phyloP scores from a whole-genome alignment of 2,329 filamentous ascomycete species.

The Hypomyces perniciosus region DNA sequence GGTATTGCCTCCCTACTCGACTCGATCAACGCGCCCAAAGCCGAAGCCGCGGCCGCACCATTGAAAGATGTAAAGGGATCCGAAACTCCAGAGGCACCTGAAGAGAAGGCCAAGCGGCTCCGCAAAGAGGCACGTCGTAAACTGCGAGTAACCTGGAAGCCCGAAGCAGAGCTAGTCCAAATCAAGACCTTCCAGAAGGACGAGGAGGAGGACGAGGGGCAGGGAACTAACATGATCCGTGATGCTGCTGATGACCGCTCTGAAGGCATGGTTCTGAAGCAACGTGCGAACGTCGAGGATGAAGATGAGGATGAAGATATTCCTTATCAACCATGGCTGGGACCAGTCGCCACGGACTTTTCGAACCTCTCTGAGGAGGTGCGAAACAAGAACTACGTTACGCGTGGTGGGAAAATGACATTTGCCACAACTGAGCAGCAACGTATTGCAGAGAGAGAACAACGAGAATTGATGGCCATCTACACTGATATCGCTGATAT shows the following conservation, averaged over 20 bases:
- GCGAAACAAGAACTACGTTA: constrained; percentile 44
- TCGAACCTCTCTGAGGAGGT: constrained; percentile 39
- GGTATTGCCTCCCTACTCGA: constrained; percentile 51
- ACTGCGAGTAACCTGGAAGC: constrained; percentile 65
- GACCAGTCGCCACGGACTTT: constrained; percentile 43
- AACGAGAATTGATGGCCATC: constrained; percentile 54
- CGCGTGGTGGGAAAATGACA: constrained; percentile 45
- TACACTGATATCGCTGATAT: constrained; percentile 51
- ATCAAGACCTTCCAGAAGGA: constrained; percentile 67
- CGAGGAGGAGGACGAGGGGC: constrained; percentile 62
- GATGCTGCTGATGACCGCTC: constrained; percentile 68
- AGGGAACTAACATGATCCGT: constrained; percentile 60
- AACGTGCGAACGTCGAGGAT: constrained; percentile 40
- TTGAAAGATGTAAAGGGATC: constrained; percentile 44
- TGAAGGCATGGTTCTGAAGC: constrained; percentile 64
- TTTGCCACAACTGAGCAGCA: constrained; percentile 52
- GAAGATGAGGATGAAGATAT: constrained; percentile 56
- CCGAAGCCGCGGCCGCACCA: constrained; percentile 36
- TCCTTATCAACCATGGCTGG: constrained; percentile 47
- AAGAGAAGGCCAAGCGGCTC: constrained; percentile 60
- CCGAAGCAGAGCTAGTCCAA: constrained; percentile 59
- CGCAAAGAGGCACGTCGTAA: constrained; percentile 67
- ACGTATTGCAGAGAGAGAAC: constrained; percentile 51
- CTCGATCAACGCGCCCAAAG: constrained; percentile 40
- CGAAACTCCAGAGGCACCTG: constrained; percentile 57